Conservation (phyloP, 495 filamentous ascomycete genomes). For the Podospora pseudopauciseta region DNA sequence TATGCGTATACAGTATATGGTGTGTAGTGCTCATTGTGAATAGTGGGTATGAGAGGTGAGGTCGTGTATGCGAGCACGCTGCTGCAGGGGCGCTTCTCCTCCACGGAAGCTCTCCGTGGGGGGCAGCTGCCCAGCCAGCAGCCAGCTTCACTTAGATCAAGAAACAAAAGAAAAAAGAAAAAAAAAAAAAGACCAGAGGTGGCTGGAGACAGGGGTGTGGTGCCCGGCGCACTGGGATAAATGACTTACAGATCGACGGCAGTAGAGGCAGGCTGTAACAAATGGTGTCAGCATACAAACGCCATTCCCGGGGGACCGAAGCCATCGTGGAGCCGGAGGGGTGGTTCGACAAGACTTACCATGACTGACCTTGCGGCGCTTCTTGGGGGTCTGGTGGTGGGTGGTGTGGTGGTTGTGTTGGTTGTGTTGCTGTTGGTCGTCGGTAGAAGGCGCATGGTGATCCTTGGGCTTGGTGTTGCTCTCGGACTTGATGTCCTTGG, state of each 20-base stretch:
- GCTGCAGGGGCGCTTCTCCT: conserved; percentile 7
- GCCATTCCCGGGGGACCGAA: background rate
- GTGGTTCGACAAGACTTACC: conserved; percentile 55
- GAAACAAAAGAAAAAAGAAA: background rate
- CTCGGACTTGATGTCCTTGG: conserved; percentile 48
- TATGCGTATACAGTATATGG: conserved; percentile 15
- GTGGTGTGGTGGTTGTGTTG: conserved; percentile 40
- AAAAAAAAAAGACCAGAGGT: conserved; percentile 29
- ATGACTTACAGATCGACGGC: conserved; percentile 92
- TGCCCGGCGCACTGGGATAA: conserved; percentile 29
- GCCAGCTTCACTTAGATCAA: background rate
- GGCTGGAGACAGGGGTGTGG: conserved; percentile 27
- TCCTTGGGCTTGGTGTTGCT: conserved; percentile 43
- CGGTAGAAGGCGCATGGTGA: conserved; percentile 41
- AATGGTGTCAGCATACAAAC: conserved; percentile 42
- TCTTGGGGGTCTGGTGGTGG: conserved; percentile 70
- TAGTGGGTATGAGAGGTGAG: background rate
- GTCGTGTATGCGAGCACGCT: conserved; percentile 5
- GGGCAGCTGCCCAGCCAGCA: conserved; percentile 5
- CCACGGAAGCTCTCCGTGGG: background rate
- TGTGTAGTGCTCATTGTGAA: background rate
- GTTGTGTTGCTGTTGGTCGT: conserved; percentile 53
- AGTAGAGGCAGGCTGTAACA: conserved; percentile 92
- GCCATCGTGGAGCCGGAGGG: background rate
- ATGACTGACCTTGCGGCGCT: conserved; percentile 99